Evolutionary conservation across 257 asterid species (phyloP).

Genomic region (Petunia secreta): DNA sequence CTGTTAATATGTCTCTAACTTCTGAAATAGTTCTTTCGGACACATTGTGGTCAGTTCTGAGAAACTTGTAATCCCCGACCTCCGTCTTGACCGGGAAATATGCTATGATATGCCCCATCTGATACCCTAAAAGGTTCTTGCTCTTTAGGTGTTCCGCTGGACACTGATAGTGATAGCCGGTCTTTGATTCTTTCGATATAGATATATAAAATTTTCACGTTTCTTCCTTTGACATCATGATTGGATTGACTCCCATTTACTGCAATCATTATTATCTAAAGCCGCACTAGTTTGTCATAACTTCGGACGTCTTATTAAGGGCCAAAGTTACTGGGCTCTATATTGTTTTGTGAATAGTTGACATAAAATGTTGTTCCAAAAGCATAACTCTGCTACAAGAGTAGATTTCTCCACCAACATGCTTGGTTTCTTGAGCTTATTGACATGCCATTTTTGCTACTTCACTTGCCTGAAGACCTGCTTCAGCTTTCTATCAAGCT

Average conservation of each 20-base stretch:
- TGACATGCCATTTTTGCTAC: not conserved
- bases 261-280: slow-evolving; percentile 12
- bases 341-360: not conserved
- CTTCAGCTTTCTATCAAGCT: slow-evolving; percentile 3
- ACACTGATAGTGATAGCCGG: not conserved
- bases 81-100: not conserved
- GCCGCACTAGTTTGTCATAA: not conserved
- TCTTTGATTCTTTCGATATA: slow-evolving; percentile 9
- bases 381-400: not conserved
- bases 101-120: slow-evolving; percentile 13
- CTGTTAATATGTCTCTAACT: slow-evolving; percentile 8
- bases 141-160: not conserved
- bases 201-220: not conserved
- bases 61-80: not conserved
- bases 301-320: not conserved
- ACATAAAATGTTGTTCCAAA: slow-evolving; percentile 2
- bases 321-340: not conserved
- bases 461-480: slow-evolving; percentile 6
- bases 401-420: slow-evolving; percentile 1
- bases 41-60: not conserved
- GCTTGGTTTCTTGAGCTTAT: slow-evolving; percentile 11
- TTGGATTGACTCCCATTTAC: not conserved
- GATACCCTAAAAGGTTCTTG: not conserved
- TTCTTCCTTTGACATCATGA: slow-evolving; percentile 16
- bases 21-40: slow-evolving; percentile 3